Evolutionary conservation across 495 filamentous ascomycete genomes (phyloP).

Genomic region (Darksidea phi): DNA sequence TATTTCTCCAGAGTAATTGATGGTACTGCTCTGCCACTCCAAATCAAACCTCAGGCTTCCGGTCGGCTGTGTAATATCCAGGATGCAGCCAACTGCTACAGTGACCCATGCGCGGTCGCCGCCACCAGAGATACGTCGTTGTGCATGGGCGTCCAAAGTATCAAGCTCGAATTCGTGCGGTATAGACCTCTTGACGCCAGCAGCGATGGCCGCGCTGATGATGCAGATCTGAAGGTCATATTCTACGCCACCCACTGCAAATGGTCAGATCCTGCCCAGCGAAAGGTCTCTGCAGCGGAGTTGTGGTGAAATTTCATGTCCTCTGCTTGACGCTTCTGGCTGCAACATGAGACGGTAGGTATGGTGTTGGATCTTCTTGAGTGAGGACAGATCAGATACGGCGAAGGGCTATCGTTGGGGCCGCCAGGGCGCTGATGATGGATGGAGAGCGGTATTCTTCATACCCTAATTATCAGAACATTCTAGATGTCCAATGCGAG

Average conservation of each 20-base stretch:
- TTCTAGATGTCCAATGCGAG: constrained; percentile 9
- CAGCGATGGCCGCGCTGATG: constrained; percentile 40
- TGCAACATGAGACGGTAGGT: constrained; percentile 12
- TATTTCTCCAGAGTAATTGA: constrained; percentile 33
- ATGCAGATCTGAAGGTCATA: constrained; percentile 35
- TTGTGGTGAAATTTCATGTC: constrained; percentile 59
- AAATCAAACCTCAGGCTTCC: constrained; percentile 37
- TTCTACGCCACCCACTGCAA: constrained; percentile 37
- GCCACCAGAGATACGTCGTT: constrained; percentile 6
- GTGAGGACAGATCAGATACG: constrained; percentile 13
- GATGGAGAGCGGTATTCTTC: neutral
- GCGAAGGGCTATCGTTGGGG: neutral
- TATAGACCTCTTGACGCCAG: constrained; percentile 44
- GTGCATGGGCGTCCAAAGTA: constrained; percentile 34
- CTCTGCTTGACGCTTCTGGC: constrained; percentile 9
- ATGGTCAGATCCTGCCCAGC: constrained; percentile 51
- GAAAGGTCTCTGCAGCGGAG: constrained; percentile 46
- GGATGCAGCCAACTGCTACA: constrained; percentile 29
- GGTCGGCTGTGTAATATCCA: constrained; percentile 28
- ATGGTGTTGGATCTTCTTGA: constrained; percentile 12
- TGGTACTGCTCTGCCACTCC: constrained; percentile 36
- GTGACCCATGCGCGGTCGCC: constrained; percentile 30
- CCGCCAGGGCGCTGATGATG: constrained; percentile 15
- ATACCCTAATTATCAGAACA: constrained; percentile 22
- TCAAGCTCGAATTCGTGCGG: constrained; percentile 45